Conservation (phyloP, 1,284 basidiomycete genomes). For the Stygiomarasmius scandens region DNA sequence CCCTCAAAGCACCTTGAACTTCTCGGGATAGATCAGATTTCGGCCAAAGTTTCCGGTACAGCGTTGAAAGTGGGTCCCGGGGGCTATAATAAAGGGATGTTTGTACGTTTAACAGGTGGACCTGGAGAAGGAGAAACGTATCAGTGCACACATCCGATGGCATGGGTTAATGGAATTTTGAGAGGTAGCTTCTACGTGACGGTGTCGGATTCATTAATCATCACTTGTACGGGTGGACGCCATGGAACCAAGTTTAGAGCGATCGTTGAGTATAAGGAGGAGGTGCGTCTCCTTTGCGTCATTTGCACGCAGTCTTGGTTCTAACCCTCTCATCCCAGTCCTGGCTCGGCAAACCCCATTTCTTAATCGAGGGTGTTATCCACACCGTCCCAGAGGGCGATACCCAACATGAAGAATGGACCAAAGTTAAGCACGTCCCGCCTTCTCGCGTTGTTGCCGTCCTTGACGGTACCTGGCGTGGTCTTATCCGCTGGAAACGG, state of each 20-base stretch:
- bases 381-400: slow-evolving; percentile 75
- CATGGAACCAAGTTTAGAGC: slow-evolving; percentile 70
- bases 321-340: slow-evolving; percentile 50
- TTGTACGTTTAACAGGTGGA: slow-evolving; percentile 75
- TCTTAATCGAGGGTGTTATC: slow-evolving; percentile 88
- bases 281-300: slow-evolving; percentile 58
- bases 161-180: slow-evolving; percentile 90
- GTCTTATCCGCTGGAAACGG: slow-evolving; percentile 79
- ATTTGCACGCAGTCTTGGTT: no score
- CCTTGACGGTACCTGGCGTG: slow-evolving; percentile 90
- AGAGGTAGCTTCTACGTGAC: slow-evolving; percentile 91
- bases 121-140: slow-evolving; percentile 83
- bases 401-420: slow-evolving; percentile 75
- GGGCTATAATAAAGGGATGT: slow-evolving; percentile 86
- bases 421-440: slow-evolving; percentile 90
- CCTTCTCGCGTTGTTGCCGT: slow-evolving; percentile 75
- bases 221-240: slow-evolving; percentile 79
- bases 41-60: slow-evolving; percentile 87
- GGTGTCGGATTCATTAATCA: slow-evolving; percentile 76
- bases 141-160: slow-evolving; percentile 88
- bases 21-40: slow-evolving; percentile 88
- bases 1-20: slow-evolving; percentile 76
- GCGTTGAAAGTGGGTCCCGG: slow-evolving; percentile 85
- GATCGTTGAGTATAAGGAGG: slow-evolving; percentile 95
- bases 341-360: slow-evolving; percentile 91